Conservation (phyloP, 139 green algal species). For the Tetraselmis chui region DNA sequence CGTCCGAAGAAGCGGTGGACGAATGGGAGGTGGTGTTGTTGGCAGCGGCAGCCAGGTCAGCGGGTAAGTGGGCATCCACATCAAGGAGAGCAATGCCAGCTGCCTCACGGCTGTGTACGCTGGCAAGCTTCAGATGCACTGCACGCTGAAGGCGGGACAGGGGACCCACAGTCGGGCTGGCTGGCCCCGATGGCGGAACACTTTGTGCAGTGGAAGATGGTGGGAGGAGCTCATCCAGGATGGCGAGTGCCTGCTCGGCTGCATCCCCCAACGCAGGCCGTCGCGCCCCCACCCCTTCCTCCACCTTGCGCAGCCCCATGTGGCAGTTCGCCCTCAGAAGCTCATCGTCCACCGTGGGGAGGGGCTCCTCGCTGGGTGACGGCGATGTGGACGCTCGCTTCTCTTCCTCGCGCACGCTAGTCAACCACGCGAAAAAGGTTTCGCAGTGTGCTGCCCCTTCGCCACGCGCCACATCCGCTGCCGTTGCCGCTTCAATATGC, state of each 20-base stretch:
- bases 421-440: background rate
- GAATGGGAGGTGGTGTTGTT: too few species aligned
- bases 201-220: too few species aligned
- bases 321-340: background rate
- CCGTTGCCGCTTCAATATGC: background rate
- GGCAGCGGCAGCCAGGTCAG: background rate
- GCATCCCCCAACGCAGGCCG: background rate
- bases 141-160: background rate
- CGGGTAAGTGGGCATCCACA: background rate
- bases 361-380: background rate
- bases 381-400: too few species aligned
- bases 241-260: background rate
- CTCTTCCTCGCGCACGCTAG: background rate
- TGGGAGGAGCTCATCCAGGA: background rate
- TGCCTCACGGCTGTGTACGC: too few species aligned
- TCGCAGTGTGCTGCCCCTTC: background rate
- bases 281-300: background rate
- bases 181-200: too few species aligned
- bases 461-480: background rate
- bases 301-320: background rate
- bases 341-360: too few species aligned
- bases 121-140: background rate
- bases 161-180: too few species aligned
- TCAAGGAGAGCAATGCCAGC: background rate
- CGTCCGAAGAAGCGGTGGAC: too few species aligned